Base-by-base conservation (phyloP, 2,329 filamentous ascomycete species). In the Zopfia rhizophila region DNA sequence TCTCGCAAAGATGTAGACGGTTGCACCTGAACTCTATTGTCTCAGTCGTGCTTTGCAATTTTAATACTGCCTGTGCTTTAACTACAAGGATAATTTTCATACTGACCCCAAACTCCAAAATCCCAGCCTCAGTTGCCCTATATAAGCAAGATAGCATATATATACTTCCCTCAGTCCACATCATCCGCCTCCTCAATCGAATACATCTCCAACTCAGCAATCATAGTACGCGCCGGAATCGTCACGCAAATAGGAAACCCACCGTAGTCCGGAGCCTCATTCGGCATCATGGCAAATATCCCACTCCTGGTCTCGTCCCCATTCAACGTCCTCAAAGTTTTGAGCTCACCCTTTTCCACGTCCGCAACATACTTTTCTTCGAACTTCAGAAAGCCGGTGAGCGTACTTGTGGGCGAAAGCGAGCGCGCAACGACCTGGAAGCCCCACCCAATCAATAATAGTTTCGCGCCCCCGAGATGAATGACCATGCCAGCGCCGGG, bases 241-340 rank as follows among this genome's bases (percentile, higher is more conserved):
- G 78, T 81, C 2, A 82, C 73, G 16, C 72, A 72, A 21, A 81
- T 81, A 2, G 77, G 78, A 44, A 80, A 80, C 0, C 75, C 76
- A 2, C 79, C 79, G 55, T 81, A 81, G 48, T 82, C 78, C 0
- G 78, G 77, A 14, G 78, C 68, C 18, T 79, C 75, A 46, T 73
- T 78, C 1, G 77, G 80, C 80, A 82, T 82, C 49, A 81, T 77
- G n/a, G 71, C 59, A 35, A 72, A 75, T 36, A 61, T 61, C 1
- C 78, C 78, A 48, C 71, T 73, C 14, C 69, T 47, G 5, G 72
- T 75, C 62, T 76, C 73, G 42, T 76, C 73, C 0, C 73, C 72
- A 42, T 72, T 72, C 29, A 76, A 45, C 18, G 53, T 55, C 10
- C 72, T 52, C 41, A 67, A 40, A 0, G 68, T 72, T 21, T 49